Evolutionary conservation across 2,329 filamentous ascomycete genomes (phyloP).

Genomic region (Amesomyces nigricolor): DNA sequence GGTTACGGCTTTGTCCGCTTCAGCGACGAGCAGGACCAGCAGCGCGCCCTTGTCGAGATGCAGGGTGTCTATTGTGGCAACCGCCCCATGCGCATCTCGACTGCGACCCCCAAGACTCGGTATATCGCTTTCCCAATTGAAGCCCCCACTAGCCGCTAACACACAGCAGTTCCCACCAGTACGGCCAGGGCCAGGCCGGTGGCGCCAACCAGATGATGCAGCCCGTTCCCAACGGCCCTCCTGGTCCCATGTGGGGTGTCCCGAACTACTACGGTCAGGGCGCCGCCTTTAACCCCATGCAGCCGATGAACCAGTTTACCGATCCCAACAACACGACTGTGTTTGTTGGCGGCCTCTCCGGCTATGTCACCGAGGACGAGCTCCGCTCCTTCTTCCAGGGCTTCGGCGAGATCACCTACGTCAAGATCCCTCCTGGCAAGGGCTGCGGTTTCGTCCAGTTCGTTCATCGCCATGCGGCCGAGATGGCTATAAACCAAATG

Average conservation of each 20-base stretch:
- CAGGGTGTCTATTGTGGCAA: conserved; percentile 99
- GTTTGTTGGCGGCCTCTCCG: conserved; percentile 93
- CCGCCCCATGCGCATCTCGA: conserved; percentile 96
- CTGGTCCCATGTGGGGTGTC: conserved; percentile 38
- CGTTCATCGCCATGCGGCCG: conserved; percentile 94
- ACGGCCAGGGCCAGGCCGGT: conserved; percentile 32
- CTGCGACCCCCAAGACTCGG: conserved; percentile 93
- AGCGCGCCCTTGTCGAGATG: conserved; percentile 94
- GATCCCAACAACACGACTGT: conserved; percentile 99
- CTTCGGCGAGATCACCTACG: conserved; percentile 98
- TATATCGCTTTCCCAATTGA: conserved; percentile 29
- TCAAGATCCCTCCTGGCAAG: conserved; percentile 99
- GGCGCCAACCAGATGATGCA: conserved; percentile 37
- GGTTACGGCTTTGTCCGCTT: conserved; percentile 98
- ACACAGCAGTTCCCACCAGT: conserved; percentile 36
- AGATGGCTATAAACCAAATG: conserved; percentile 99
- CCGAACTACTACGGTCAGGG: conserved; percentile 36
- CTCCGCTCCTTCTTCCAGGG: conserved; percentile 99
- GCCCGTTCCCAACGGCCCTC: conserved; percentile 37
- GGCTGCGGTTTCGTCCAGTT: conserved; percentile 99
- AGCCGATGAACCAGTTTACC: conserved; percentile 94
- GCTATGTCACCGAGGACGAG: conserved; percentile 98
- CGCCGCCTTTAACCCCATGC: conserved; percentile 30
- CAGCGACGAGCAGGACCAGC: conserved; percentile 90
- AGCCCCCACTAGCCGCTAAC: conserved; percentile 1